A percentile compares a stretch with the other conserved stretches of the same genome.
phyloP scores from a whole-genome alignment of 1,139 yeast genomes.

The Lodderomyces elongisporus region DNA sequence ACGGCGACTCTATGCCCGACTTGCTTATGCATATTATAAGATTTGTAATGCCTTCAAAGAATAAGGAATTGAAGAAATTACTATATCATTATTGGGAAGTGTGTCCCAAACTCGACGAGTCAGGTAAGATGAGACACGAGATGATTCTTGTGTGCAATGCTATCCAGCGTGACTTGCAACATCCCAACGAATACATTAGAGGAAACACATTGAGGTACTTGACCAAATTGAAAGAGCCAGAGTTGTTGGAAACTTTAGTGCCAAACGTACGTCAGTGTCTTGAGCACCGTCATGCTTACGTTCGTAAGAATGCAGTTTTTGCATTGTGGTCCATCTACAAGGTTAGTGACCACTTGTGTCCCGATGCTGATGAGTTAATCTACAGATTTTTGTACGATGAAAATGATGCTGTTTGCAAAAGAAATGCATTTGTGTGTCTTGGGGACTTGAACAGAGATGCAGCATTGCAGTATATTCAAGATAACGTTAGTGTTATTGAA shows the following conservation, averaged over 20 bases:
- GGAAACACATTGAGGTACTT: conserved; percentile 93
- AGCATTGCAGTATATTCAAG: conserved; percentile 78
- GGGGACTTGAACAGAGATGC: conserved; percentile 79
- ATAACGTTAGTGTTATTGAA: conserved; percentile 57
- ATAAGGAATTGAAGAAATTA: conserved; percentile 86
- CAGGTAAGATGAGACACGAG: conserved; percentile 93
- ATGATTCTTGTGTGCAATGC: conserved; percentile 99
- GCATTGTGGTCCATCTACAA: conserved; percentile 80
- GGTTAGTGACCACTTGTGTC: conserved; percentile 81
- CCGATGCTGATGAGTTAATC: conserved; percentile 89
- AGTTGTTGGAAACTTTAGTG: conserved; percentile 88
- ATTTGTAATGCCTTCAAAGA: conserved; percentile 93
- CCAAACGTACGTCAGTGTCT: conserved; percentile 89
- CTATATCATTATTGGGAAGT: conserved; percentile 97
- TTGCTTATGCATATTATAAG: conserved; percentile 95
- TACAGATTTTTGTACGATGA: conserved; percentile 72
- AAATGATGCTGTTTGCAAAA: conserved; percentile 88
- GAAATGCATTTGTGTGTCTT: conserved; percentile 91
- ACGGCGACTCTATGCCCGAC: conserved; percentile 93
- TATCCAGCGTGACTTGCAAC: conserved; percentile 94
- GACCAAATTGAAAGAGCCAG: conserved; percentile 87
- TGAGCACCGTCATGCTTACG: conserved; percentile 96
- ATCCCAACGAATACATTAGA: conserved; percentile 94
- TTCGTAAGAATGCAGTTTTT: conserved; percentile 93
- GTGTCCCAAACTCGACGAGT: conserved; percentile 83